phyloP scores from a whole-genome alignment of 306 rosid species.

The Quercus agrifolia region DNA sequence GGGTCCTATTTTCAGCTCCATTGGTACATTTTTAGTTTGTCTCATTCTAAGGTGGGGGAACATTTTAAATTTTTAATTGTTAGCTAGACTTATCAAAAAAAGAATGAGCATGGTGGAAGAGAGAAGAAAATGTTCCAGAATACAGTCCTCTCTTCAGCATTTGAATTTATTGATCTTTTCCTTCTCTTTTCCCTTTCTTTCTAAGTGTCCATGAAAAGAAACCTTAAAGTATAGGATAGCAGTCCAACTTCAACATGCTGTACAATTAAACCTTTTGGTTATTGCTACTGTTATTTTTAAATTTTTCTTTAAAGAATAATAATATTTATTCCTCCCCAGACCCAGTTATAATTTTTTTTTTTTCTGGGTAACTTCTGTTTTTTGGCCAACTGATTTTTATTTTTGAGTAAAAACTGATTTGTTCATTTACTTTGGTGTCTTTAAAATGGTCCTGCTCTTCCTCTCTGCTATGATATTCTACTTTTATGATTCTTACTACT shows the following conservation, averaged over 20 bases:
- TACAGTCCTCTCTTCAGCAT: neutral
- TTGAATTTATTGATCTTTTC: neutral
- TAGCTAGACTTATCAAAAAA: neutral
- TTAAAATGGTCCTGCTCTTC: neutral
- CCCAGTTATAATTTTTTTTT: neutral
- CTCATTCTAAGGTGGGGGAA: constrained; percentile 46
- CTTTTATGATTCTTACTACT: neutral
- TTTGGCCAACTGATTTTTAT: neutral
- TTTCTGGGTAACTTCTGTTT: neutral
- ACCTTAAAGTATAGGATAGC: neutral
- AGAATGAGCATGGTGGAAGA: neutral
- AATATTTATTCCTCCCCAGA: neutral
- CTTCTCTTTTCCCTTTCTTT: neutral
- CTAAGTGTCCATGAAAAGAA: neutral
- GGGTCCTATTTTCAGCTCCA: constrained; percentile 17
- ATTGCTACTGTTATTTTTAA: neutral
- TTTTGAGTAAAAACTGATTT: neutral
- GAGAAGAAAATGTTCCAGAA: neutral
- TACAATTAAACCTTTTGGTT: neutral
- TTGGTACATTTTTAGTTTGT: constrained; percentile 29
- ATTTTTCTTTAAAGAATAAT: neutral
- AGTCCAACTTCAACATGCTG: neutral
- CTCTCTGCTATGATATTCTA: neutral
- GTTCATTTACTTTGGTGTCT: neutral
- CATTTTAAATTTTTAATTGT: constrained; percentile 13